Evolutionary conservation across 768 basidiomycete species (phyloP), one percentile per base, ranked within the genome.

Genomic region (Fistulinella prunicolor): DNA sequence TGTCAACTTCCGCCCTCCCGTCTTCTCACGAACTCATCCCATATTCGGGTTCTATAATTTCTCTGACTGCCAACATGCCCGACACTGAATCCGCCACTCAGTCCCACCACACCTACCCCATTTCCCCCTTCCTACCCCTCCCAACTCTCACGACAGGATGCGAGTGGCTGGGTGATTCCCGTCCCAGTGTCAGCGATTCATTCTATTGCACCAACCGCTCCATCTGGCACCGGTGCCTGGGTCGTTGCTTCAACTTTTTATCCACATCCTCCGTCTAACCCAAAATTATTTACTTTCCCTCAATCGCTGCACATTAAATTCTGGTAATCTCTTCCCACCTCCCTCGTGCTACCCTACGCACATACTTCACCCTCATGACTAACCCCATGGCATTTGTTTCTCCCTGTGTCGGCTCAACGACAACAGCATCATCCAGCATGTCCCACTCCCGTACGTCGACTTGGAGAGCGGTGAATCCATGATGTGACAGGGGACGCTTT

Each of bases 391-490:
- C 16, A 50, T 71, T 7, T 63, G 76, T 1, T 73, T 70, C 39
- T 74, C 85, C n/a, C 19, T 68, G n/a, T 56, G 58, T 6, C 62
- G 62, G 2, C 36, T 82, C 55, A 72, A 92, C 53, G 85, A 90
- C 52, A 72, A 73, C 6, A 85, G 89, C 58, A 66, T 59, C 23
- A 79, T 79, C 37, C 90, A 87, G 86, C 70, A 66, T 0, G 71
- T 82, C 2, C 79, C 85, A 59, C 74, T 83, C 68, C 64, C 79
- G 6, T 77, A 82, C 28, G 86, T 91, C 14, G 85, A 88, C 63
- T 61, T 91, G 73, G 89, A 92, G 86, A 91, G 61, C 73, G 89
- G 16, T 83, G 77, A 69, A 61, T 65, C 29, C 63, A 66, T 26
- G 49, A 52, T 26, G 43, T 29, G 2, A 8, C 37, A 60, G 6